A percentile compares a stretch with the other conserved stretches of the same genome.
These are phyloP conservation scores for Setaria italica DNA, from an alignment of 202 grass and related monocot species.

Conservation along the genomic window DNA sequence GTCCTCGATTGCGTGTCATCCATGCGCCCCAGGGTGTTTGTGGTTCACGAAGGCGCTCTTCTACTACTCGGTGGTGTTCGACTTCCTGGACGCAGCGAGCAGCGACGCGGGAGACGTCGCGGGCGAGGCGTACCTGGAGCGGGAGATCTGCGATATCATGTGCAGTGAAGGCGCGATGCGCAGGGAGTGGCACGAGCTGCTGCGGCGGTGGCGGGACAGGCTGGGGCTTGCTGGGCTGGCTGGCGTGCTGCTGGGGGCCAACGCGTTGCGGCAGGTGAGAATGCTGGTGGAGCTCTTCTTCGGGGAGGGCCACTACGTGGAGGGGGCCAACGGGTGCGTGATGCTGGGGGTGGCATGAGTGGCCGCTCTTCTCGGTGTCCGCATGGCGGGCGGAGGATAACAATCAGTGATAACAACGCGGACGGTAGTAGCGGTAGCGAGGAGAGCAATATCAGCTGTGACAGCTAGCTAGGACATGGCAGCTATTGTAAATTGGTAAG, in stretches of 20 bases:
- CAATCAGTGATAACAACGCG: constrained; percentile 47
- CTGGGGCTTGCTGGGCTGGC: constrained; percentile 50
- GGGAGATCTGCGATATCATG: constrained; percentile 88
- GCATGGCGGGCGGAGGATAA: constrained; percentile 66
- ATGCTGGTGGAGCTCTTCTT: constrained; percentile 88
- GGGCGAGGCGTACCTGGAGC: constrained; percentile 77
- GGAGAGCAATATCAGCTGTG: constrained; percentile 46
- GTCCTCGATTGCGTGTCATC: constrained; percentile 67
- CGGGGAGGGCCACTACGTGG: constrained; percentile 77
- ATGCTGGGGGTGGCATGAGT: constrained; percentile 87
- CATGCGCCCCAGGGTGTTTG: constrained; percentile 69
- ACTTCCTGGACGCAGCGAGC: constrained; percentile 64
- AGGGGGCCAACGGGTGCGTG: constrained; percentile 81
- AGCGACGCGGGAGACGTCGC: constrained; percentile 33
- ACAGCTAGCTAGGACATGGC: not conserved
- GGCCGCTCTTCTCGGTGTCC: constrained; percentile 78
- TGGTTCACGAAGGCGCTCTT: constrained; percentile 92
- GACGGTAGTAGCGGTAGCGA: constrained; percentile 43
- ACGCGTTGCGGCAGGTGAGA: constrained; percentile 82
- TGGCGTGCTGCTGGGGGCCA: constrained; percentile 71
- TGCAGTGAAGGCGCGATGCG: constrained; percentile 63
- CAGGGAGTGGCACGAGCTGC: constrained; percentile 80
- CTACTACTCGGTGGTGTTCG: constrained; percentile 97
- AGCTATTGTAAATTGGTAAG: constrained; percentile 7
- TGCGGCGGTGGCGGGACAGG: constrained; percentile 65